Percentiles rank a stretch among this genome's conserved stretches.
phyloP scores from a whole-genome alignment of 192 early-diverging fungal species.

The Geranomyces michiganensis region DNA sequence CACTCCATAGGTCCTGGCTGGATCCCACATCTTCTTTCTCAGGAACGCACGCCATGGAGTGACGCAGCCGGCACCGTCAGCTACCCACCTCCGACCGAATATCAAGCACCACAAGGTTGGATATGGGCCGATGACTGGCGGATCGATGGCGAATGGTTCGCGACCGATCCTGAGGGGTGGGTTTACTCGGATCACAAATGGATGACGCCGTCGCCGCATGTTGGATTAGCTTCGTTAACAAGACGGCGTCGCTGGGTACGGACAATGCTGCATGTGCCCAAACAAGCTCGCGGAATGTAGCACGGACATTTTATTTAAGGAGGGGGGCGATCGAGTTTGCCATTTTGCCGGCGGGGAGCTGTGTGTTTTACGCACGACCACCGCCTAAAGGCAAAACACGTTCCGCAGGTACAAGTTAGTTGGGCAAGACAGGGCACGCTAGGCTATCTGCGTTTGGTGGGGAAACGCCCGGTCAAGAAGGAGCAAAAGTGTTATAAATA shows the following conservation, averaged over 20 bases:
- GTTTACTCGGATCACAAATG: slow-evolving; percentile 35
- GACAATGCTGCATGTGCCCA: slow-evolving; percentile 5
- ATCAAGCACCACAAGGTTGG: slow-evolving; percentile 57
- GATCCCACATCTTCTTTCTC: slow-evolving; percentile 63
- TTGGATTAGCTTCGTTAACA: slow-evolving; percentile 14
- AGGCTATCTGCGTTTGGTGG: too few relatives aligned
- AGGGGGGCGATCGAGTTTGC: too few relatives aligned
- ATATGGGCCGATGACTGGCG: slow-evolving; percentile 66
- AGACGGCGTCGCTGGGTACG: slow-evolving; percentile 24
- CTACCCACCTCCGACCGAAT: slow-evolving; percentile 54
- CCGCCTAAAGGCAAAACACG: too few relatives aligned
- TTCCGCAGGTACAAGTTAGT: too few relatives aligned
- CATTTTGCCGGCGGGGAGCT: too few relatives aligned
- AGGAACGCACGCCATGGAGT: slow-evolving; percentile 69
- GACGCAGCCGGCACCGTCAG: slow-evolving; percentile 57
- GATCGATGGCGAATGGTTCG: slow-evolving; percentile 47
- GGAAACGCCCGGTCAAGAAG: too few relatives aligned
- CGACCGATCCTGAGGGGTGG: slow-evolving; percentile 30
- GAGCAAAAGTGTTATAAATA: too few relatives aligned
- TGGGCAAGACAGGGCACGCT: too few relatives aligned
- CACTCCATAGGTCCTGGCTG: slow-evolving; percentile 61
- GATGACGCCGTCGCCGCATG: slow-evolving; percentile 8
- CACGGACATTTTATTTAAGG: too few relatives aligned
- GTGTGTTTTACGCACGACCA: too few relatives aligned
- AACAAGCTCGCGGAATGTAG: background rate